These are phyloP conservation scores for Ascochyta rabiei DNA, from an alignment of 2,329 filamentous ascomycete genomes.

Conservation along the genomic window DNA sequence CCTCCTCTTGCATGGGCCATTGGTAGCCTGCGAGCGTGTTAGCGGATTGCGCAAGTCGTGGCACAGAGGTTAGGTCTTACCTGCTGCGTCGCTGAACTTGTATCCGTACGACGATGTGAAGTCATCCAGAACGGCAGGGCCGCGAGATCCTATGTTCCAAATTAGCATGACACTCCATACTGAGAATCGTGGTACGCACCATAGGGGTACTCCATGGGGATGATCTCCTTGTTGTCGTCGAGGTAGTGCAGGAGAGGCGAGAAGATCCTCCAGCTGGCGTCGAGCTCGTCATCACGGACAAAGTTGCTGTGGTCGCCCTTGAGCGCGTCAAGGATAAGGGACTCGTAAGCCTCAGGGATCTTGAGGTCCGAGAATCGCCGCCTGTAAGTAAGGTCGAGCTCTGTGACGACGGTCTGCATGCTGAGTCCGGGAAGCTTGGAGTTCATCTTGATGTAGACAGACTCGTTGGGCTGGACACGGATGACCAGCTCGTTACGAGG, in stretches of 20 bases:
- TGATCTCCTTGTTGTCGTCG: constrained; percentile 98
- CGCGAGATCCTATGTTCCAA: constrained; percentile 76
- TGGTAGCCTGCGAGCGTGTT: constrained; percentile 44
- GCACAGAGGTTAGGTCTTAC: constrained; percentile 47
- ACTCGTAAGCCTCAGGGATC: constrained; percentile 99
- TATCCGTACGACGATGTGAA: constrained; percentile 98
- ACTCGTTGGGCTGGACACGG: constrained; percentile 98
- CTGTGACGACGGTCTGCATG: constrained; percentile 99
- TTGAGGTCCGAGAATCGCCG: constrained; percentile 98
- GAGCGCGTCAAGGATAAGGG: constrained; percentile 92
- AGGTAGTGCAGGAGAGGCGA: constrained; percentile 96
- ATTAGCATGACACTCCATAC: neutral
- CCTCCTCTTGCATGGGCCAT: constrained; percentile 47
- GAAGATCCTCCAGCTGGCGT: constrained; percentile 98
- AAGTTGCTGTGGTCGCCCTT: constrained; percentile 99
- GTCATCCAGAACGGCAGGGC: constrained; percentile 94
- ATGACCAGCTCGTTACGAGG: constrained; percentile 99
- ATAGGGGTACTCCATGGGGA: constrained; percentile 99
- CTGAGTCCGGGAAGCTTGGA: constrained; percentile 97
- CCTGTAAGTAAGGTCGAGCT: constrained; percentile 97
- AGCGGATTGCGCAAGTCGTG: constrained; percentile 13
- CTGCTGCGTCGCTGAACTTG: constrained; percentile 96
- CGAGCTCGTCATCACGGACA: constrained; percentile 70
- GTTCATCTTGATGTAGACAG: constrained; percentile 99
- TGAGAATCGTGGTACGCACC: constrained; percentile 63